Evolutionary conservation across 257 asterid species (phyloP), one percentile per base, ranked within the genome.

Genomic region (Petunia axillaris): DNA sequence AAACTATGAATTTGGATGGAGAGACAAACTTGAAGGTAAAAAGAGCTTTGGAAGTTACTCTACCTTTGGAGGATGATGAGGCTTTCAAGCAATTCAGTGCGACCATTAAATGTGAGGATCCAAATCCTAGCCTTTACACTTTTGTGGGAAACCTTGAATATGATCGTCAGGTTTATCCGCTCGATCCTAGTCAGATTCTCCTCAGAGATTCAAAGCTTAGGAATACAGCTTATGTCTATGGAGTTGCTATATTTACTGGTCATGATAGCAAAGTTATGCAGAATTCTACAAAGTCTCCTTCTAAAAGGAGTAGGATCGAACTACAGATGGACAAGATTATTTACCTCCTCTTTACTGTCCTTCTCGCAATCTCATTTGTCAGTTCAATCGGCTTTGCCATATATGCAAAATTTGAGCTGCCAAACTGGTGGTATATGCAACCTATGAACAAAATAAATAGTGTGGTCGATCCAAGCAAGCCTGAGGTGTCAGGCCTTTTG

Each of bases 241-340:
- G 98, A 79, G 97, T 90, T 84, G 97, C 85, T 79, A 85, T 93
- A 86, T 95, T 91, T 90, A 91, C 97, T 3, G 98, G 98, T 65
- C 92, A 85, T 80, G 98, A 95, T 84, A 95, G 95, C 89, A 95
- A 95, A 81, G 98, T 95, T 10, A 93, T 95, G 98, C 98, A 95
- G 81, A 95, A 95, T 82, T 78, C 98, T 54, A 95, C 98, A 8
- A 86, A 90, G 80, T 95, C 95, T 79, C 98, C 98, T 74, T 95
- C 98, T 7, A 95, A 95, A 85, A 90, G 98, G 84, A 95, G 98
- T 85, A 91, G 85, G 54, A 85, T 93, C 16, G 98, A 95, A 85
- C 88, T 90, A 80, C 98, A 93, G 86, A 91, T 90, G 97, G 98
- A 95, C 87, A 95, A 89, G 85, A 90, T 95, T 48, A 95, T 95